A percentile compares a stretch with the other conserved stretches of the same genome.
Evolutionary conservation across 768 basidiomycete genomes (phyloP).

Genomic region (Mycena indigotica): DNA sequence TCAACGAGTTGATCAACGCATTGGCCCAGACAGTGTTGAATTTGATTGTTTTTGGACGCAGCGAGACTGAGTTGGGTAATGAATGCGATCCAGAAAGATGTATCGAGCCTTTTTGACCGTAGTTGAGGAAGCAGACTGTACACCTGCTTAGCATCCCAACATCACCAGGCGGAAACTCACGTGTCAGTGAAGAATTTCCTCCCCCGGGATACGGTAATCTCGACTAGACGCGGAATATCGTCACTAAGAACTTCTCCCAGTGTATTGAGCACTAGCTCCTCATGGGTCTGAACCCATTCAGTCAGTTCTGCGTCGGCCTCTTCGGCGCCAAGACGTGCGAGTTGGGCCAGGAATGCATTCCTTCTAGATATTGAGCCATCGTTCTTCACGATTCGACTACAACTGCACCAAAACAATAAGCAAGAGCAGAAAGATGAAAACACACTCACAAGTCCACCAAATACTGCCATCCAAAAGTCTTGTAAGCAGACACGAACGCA

Average conservation of each 20-base stretch:
- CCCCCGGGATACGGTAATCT: conserved; percentile 12
- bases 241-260: conserved; percentile 11
- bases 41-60: background rate
- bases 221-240: conserved; percentile 21
- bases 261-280: conserved; percentile 8
- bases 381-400: conserved; percentile 3
- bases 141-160: background rate
- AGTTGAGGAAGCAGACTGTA: background rate
- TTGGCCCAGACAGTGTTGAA: background rate
- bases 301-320: conserved; percentile 17
- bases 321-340: conserved; percentile 12
- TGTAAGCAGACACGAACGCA: conserved; percentile 24
- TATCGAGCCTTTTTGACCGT: background rate
- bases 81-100: background rate
- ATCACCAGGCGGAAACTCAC: conserved; percentile 1
- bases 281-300: conserved; percentile 14
- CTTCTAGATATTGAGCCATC: conserved; percentile 15
- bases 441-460: conserved; percentile 19
- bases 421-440: background rate
- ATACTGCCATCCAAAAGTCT: conserved; percentile 19
- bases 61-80: background rate
- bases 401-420: background rate
- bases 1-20: background rate
- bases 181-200: conserved; percentile 15
- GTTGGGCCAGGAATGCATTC: conserved; percentile 8